These are phyloP conservation scores for Glaciozyma martinii DNA, from an alignment of 768 basidiomycete species.

Conservation along the genomic window DNA sequence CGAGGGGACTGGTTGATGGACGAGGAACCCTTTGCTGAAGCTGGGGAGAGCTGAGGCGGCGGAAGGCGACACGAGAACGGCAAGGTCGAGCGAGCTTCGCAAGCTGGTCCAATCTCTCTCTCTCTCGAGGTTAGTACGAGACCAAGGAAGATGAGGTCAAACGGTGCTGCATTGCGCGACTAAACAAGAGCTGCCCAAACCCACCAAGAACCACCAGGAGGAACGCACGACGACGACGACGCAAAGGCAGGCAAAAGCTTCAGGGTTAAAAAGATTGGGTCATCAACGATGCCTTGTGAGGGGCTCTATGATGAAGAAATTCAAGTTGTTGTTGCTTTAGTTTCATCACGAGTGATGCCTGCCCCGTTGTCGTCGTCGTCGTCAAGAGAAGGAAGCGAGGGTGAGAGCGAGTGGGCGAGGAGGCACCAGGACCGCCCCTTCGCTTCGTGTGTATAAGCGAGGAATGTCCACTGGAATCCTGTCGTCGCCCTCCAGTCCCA, in stretches of 20 bases:
- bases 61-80: too few relatives aligned
- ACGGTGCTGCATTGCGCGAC: neutral
- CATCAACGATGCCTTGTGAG: constrained; percentile 1
- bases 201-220: too few relatives aligned
- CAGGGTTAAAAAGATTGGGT: constrained; percentile 28
- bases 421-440: neutral
- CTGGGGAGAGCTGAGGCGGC: too few relatives aligned
- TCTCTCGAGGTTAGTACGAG: too few relatives aligned
- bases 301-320: constrained; percentile 15
- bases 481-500: too few relatives aligned
- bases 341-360: constrained; percentile 13
- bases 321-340: constrained; percentile 20
- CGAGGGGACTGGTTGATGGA: too few relatives aligned
- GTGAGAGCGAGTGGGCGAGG: too few relatives aligned
- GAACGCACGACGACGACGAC: too few relatives aligned
- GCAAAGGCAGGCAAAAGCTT: constrained; percentile 1
- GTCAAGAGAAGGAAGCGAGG: neutral
- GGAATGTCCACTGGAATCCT: neutral
- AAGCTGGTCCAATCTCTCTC: too few relatives aligned
- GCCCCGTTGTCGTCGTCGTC: neutral
- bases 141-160: neutral
- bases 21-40: too few relatives aligned
- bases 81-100: too few relatives aligned
- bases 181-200: neutral
- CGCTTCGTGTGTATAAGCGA: constrained; percentile 13